Evolutionary conservation across 2,329 filamentous ascomycete genomes (phyloP).

Genomic region (Alternaria tenuissima): DNA sequence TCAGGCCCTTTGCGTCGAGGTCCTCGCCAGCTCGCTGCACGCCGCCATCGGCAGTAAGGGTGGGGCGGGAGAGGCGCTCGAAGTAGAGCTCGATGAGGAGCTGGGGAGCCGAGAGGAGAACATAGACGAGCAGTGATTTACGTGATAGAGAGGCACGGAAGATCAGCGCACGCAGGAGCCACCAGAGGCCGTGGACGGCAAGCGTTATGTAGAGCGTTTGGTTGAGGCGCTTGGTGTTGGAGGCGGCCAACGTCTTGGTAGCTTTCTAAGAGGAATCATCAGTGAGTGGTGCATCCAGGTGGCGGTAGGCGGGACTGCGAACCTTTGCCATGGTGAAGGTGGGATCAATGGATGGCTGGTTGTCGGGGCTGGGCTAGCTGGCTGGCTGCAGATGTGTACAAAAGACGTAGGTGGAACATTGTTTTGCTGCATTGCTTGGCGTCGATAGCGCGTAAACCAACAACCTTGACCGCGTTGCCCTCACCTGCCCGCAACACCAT

Average conservation of each 20-base stretch:
- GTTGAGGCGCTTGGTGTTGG: constrained; percentile 79
- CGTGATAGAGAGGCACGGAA: constrained; percentile 67
- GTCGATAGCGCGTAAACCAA: constrained; percentile 4
- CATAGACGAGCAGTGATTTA: constrained; percentile 68
- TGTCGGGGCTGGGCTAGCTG: neutral
- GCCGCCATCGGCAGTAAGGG: constrained; percentile 66
- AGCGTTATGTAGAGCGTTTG: constrained; percentile 82
- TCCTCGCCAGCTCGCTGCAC: constrained; percentile 85
- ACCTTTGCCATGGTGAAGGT: constrained; percentile 17
- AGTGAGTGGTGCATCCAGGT: constrained; percentile 21
- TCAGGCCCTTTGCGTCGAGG: constrained; percentile 84
- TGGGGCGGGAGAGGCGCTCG: constrained; percentile 83
- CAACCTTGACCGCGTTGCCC: constrained; percentile 17
- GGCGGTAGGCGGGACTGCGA: neutral
- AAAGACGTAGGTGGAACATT: constrained; percentile 1
- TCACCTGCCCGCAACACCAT: constrained; percentile 13
- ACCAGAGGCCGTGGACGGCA: constrained; percentile 75
- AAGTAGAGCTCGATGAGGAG: constrained; percentile 85
- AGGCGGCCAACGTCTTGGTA: constrained; percentile 71
- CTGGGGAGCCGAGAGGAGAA: constrained; percentile 75
- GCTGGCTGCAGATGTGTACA: neutral
- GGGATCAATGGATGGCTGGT: neutral
- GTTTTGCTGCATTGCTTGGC: constrained; percentile 7
- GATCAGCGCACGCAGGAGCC: constrained; percentile 72
- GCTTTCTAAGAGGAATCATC: constrained; percentile 56